phyloP scores from a whole-genome alignment of 768 basidiomycete species.

The Lentinula raphanica region DNA sequence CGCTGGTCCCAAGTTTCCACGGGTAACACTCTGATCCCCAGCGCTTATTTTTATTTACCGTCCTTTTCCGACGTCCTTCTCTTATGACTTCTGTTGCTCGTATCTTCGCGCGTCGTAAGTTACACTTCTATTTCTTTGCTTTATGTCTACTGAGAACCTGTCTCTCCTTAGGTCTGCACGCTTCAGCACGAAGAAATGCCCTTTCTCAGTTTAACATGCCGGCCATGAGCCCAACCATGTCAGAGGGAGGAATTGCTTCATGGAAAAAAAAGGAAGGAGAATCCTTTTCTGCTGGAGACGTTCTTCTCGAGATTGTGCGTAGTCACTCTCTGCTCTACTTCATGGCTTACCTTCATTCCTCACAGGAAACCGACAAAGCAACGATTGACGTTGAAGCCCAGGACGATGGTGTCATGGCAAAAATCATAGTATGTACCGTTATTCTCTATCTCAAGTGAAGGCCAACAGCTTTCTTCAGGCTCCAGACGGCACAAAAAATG shows the following conservation, averaged over 20 bases:
- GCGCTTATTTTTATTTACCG: constrained; percentile 5
- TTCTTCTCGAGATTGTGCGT: constrained; percentile 90
- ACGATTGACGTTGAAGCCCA: constrained; percentile 99
- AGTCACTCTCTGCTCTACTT: background rate
- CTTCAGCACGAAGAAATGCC: constrained; percentile 71
- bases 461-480: constrained; percentile 39
- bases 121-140: background rate
- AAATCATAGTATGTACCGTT: constrained; percentile 75
- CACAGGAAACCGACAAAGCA: constrained; percentile 98
- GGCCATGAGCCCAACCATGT: constrained; percentile 99
- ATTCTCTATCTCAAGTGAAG: background rate
- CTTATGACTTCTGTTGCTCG: constrained; percentile 64
- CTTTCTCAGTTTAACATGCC: constrained; percentile 92
- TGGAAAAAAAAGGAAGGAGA: constrained; percentile 99
- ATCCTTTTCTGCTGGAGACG: constrained; percentile 82
- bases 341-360: constrained; percentile 6
- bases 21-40: background rate
- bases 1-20: background rate
- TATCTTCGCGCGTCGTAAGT: constrained; percentile 61
- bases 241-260: constrained; percentile 93
- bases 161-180: constrained; percentile 67
- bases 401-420: constrained; percentile 93
- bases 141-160: background rate
- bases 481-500: constrained; percentile 79
- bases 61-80: constrained; percentile 19